Evolutionary conservation across 2,329 filamentous ascomycete genomes (phyloP).

Genomic region (Cladosporium halotolerans): DNA sequence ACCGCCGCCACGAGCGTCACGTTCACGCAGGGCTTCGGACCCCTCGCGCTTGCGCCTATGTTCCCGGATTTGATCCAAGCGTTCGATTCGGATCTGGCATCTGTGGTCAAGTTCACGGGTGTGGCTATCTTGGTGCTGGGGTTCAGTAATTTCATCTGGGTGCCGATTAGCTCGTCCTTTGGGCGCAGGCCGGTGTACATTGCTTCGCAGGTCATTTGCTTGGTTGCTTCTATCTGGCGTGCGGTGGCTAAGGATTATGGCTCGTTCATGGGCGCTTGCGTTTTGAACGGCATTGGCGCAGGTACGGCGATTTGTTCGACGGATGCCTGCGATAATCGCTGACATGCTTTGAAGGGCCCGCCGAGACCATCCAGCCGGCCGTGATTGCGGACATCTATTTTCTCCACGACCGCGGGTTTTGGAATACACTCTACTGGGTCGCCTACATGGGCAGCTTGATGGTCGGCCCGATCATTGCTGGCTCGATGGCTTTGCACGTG

Average conservation of each 20-base stretch:
- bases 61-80: slow-evolving; percentile 50
- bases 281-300: slow-evolving; percentile 58
- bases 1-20: slow-evolving; percentile 40
- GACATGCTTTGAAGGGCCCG: slow-evolving; percentile 35
- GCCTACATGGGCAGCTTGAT: slow-evolving; percentile 58
- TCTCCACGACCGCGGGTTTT: slow-evolving; percentile 55
- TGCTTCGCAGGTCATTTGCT: slow-evolving; percentile 46
- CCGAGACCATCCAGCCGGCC: slow-evolving; percentile 56
- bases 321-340: too few relatives aligned
- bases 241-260: slow-evolving; percentile 52
- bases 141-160: slow-evolving; percentile 57
- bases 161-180: slow-evolving; percentile 50
- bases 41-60: slow-evolving; percentile 52
- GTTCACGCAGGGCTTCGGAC: slow-evolving; percentile 51
- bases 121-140: slow-evolving; percentile 52
- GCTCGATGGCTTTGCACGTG: slow-evolving; percentile 52
- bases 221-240: slow-evolving; percentile 52
- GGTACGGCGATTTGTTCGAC: slow-evolving; percentile 19
- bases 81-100: slow-evolving; percentile 31
- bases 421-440: slow-evolving; percentile 56
- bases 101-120: slow-evolving; percentile 53
- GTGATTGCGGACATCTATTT: slow-evolving; percentile 62
- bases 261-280: slow-evolving; percentile 56
- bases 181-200: slow-evolving; percentile 51
- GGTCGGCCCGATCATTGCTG: slow-evolving; percentile 52